Evolutionary conservation across 495 filamentous ascomycete genomes (phyloP).

Genomic region (Hypoxylon lienhwacheense): DNA sequence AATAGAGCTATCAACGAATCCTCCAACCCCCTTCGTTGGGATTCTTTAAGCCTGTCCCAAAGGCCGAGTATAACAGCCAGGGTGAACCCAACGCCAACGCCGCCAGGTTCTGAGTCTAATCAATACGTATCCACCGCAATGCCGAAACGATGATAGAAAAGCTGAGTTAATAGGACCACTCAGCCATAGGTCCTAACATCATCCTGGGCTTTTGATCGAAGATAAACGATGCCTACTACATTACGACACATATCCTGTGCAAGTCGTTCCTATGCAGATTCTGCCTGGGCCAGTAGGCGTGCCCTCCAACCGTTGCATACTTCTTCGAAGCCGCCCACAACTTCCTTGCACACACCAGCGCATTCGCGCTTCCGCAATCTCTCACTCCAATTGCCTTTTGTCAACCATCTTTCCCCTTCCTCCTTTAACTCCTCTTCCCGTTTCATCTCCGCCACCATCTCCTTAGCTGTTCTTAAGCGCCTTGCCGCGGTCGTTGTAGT

Average conservation of each 20-base stretch:
- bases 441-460: slow-evolving; percentile 79
- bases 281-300: slow-evolving; percentile 53
- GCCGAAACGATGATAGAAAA: slow-evolving; percentile 20
- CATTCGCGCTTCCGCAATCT: slow-evolving; percentile 74
- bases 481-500: slow-evolving; percentile 77
- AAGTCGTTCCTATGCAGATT: slow-evolving; percentile 33
- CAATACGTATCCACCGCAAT: slow-evolving; percentile 25
- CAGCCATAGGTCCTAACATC: slow-evolving; percentile 7
- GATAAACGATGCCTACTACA: not conserved
- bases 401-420: slow-evolving; percentile 77
- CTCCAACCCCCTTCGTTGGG: not conserved
- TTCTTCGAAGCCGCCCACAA: slow-evolving; percentile 88
- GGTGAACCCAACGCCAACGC: slow-evolving; percentile 21
- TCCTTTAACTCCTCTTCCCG: slow-evolving; percentile 80
- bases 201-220: not conserved
- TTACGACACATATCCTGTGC: not conserved
- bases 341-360: slow-evolving; percentile 74
- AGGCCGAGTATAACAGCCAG: slow-evolving; percentile 9
- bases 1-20: not conserved
- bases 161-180: slow-evolving; percentile 6
- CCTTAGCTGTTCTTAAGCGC: slow-evolving; percentile 71
- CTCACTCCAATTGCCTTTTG: slow-evolving; percentile 76
- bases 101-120: slow-evolving; percentile 16
- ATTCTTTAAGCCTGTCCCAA: slow-evolving; percentile 28
- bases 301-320: slow-evolving; percentile 66